These are phyloP conservation scores for Suillus luteus DNA, from an alignment of 768 basidiomycete species.

Conservation along the genomic window DNA sequence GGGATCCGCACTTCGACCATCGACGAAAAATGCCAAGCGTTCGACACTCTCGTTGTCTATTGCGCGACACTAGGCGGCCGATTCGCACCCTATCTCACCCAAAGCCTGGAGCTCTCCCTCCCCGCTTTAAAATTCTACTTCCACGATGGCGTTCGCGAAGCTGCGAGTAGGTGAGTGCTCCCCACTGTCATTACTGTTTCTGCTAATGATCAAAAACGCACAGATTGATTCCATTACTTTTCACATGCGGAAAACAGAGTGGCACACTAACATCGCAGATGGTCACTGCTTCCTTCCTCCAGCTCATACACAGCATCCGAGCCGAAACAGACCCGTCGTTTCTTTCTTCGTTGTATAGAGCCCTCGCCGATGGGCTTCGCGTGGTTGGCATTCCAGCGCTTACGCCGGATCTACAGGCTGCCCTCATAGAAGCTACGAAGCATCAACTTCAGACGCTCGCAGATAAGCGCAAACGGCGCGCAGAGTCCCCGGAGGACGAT, in stretches of 20 bases:
- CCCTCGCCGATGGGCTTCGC: conserved; percentile 60
- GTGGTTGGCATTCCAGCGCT: conserved; percentile 60
- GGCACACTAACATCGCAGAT: conserved; percentile 67
- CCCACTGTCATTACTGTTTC: not conserved
- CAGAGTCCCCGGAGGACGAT: conserved; percentile 51
- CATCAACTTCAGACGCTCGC: conserved; percentile 70
- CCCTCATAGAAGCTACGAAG: conserved; percentile 68
- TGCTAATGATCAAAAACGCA: not conserved
- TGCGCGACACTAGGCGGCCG: conserved; percentile 64
- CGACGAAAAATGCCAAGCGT: conserved; percentile 87
- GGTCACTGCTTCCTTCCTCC: conserved; percentile 66
- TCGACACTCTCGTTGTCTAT: conserved; percentile 84
- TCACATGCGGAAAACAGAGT: conserved; percentile 67
- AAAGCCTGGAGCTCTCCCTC: conserved; percentile 70
- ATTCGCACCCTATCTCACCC: conserved; percentile 74
- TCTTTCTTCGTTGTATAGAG: conserved; percentile 74
- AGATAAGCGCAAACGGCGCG: conserved; percentile 62
- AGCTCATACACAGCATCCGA: conserved; percentile 62
- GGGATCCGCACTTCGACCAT: conserved; percentile 79
- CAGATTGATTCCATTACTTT: conserved; percentile 73
- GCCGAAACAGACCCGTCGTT: conserved; percentile 77
- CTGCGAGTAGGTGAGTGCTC: conserved; percentile 63
- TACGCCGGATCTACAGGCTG: conserved; percentile 52
- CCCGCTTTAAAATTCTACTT: conserved; percentile 76
- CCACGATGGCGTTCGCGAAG: conserved; percentile 84